A percentile compares a stretch with the other conserved stretches of the same genome.
These are phyloP conservation scores for Fraxinus angustifolia DNA, from an alignment of 305 asterid species.

Conservation along the genomic window DNA sequence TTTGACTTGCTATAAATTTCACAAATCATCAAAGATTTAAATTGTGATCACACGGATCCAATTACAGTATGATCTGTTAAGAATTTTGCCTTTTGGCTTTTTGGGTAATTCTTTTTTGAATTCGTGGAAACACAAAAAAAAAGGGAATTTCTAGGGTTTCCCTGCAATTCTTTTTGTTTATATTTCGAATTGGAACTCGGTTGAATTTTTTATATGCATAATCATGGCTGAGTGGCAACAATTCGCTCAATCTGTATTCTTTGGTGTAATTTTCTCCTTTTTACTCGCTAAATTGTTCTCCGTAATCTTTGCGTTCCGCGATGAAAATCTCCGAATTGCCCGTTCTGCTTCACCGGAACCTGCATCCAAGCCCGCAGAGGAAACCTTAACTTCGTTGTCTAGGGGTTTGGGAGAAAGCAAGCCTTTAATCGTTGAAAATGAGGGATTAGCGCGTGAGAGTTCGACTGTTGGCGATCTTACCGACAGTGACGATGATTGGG, in stretches of 20 bases:
- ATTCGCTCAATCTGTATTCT: slow-evolving; percentile 53
- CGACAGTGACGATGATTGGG: slow-evolving; percentile 88
- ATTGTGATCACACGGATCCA: not conserved
- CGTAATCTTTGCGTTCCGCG: slow-evolving; percentile 80
- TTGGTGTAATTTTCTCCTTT: slow-evolving; percentile 78
- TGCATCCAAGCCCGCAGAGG: slow-evolving; percentile 30
- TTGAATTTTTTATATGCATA: not conserved
- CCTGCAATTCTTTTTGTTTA: not conserved
- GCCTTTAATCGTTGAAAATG: slow-evolving; percentile 44
- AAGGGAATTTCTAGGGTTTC: not conserved
- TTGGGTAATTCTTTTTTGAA: not conserved
- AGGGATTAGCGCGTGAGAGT: slow-evolving; percentile 18
- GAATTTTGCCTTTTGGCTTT: not conserved
- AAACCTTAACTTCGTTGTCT: slow-evolving; percentile 25
- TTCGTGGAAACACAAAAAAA: not conserved
- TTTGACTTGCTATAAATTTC: not conserved
- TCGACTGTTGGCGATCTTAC: slow-evolving; percentile 25
- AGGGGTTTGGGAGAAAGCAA: slow-evolving; percentile 36
- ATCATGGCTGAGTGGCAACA: slow-evolving; percentile 77
- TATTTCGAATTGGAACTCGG: not conserved
- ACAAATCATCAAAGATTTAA: not conserved
- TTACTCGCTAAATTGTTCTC: slow-evolving; percentile 87
- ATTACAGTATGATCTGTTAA: not conserved
- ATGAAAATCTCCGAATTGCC: slow-evolving; percentile 72
- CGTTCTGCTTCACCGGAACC: slow-evolving; percentile 40